Evolutionary conservation across 2,329 filamentous ascomycete genomes (phyloP).

Genomic region (Colletotrichum lini): DNA sequence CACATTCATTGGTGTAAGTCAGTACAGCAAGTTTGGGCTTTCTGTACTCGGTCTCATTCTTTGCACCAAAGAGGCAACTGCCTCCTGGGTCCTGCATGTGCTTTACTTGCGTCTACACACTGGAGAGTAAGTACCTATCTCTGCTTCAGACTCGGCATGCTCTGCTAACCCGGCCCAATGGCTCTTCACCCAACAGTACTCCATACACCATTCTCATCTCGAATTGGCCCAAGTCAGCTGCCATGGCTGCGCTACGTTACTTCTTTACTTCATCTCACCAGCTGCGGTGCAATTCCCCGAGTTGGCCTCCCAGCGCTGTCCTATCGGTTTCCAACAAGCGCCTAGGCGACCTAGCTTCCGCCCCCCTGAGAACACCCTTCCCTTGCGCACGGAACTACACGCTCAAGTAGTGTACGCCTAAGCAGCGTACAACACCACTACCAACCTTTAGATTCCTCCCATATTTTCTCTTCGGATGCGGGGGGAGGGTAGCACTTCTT

Average conservation of each 20-base stretch:
- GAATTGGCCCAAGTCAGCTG: slow-evolving; percentile 2
- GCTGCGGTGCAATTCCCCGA: not conserved
- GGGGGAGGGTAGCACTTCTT: slow-evolving; percentile 9
- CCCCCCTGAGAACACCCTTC: slow-evolving; percentile 1
- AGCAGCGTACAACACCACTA: not conserved
- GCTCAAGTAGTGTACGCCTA: not conserved
- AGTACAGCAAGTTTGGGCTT: not conserved
- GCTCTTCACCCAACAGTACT: not conserved
- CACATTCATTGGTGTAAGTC: not conserved
- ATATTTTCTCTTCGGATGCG: slow-evolving; percentile 21
- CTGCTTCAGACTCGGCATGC: not conserved
- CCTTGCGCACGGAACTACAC: not conserved
- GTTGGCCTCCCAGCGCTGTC: slow-evolving; percentile 4
- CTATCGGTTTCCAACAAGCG: slow-evolving; percentile 19
- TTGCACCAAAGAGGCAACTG: not conserved
- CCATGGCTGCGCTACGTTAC: not conserved
- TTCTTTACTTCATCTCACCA: slow-evolving; percentile 10
- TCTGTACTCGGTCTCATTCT: not conserved
- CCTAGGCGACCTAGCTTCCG: slow-evolving; percentile 23
- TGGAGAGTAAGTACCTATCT: not conserved
- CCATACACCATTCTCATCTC: not conserved
- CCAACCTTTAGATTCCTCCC: slow-evolving; percentile 4
- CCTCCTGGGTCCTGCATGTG: no score
- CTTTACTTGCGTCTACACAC: no score
- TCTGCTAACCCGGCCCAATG: not conserved